Evolutionary conservation across 164 flowering plant species (phyloP), one percentile per base, ranked within the genome.

Genomic region (Tetrastigma voinierianum): DNA sequence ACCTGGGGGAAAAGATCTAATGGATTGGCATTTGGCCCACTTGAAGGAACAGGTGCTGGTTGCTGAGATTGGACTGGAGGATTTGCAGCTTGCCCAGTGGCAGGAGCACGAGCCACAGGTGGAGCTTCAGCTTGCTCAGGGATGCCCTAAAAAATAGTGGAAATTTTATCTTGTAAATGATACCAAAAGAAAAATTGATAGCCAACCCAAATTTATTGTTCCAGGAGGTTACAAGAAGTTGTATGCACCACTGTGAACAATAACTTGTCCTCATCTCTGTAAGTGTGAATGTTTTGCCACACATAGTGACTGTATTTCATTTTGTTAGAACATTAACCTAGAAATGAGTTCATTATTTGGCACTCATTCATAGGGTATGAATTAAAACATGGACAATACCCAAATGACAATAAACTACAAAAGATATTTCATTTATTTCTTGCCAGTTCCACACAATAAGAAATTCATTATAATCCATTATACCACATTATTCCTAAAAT

Each of bases 1-100:
- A 92, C 98, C 94, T 92, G 98, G 9, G 99, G 99, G 69, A 95
- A 92, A 32, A 95, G 93, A 78, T 95, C 82, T 44, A 95, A 70
- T 6, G 99, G 98, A 78, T 88, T 82, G 10, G 97, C 87, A 90
- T 95, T 95, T 5, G 99, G 98, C n/a, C 96, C 96, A 75, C 71
- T 66, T 11, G 95, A 68, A 63, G 97, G 80, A 72, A 69, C 81
- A 61, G 84, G 64, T 21, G 82, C 80, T 59, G 87, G 80, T 68
- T 81, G 93, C 52, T 81, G 79, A 73, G 87, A 80, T 47, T 76
- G 85, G 8, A 76, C 71, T 21, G 82, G 76, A 62, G 87, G 79
- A 51, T 70, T 82, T 16, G 71, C 76, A 71, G 83, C 73, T 77
- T 75, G 87, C 51, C 61, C 90, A 61, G 64, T 61, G 2, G 71